Percentiles rank a stretch among this genome's conserved stretches.
Conservation (phyloP, 768 basidiomycete species). For the Pulveroboletus ravenelii region DNA sequence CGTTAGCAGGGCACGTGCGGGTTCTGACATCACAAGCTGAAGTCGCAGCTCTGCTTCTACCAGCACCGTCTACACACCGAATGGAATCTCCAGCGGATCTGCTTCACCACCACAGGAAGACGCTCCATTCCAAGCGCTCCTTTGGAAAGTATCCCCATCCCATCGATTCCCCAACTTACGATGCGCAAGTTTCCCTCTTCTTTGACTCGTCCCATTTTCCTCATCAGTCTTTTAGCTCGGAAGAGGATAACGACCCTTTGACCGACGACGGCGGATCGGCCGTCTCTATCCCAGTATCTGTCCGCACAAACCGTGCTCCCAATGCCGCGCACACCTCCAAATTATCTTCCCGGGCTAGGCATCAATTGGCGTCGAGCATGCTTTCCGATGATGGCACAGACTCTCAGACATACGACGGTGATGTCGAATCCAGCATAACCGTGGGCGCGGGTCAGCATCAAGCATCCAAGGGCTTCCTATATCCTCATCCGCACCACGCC, state of each 20-base stretch:
- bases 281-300: constrained; percentile 39
- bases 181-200: constrained; percentile 46
- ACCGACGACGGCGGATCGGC: constrained; percentile 68
- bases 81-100: constrained; percentile 25
- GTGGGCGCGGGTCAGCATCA: constrained; percentile 44
- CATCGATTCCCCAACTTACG: constrained; percentile 71
- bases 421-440: constrained; percentile 75
- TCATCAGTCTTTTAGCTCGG: constrained; percentile 49
- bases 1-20: background rate
- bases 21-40: background rate
- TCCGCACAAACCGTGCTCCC: constrained; percentile 23
- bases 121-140: constrained; percentile 49
- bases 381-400: constrained; percentile 72
- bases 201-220: background rate
- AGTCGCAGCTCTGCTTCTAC: background rate
- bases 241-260: constrained; percentile 84
- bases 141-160: constrained; percentile 63
- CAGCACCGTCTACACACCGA: background rate
- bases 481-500: constrained; percentile 33
- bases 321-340: constrained; percentile 23
- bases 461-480: constrained; percentile 24
- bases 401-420: constrained; percentile 87
- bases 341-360: constrained; percentile 32
- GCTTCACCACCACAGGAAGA: constrained; percentile 32
- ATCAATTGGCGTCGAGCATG: constrained; percentile 52